Evolutionary conservation across 768 basidiomycete species (phyloP).

Genomic region (Trametes sanguinea): DNA sequence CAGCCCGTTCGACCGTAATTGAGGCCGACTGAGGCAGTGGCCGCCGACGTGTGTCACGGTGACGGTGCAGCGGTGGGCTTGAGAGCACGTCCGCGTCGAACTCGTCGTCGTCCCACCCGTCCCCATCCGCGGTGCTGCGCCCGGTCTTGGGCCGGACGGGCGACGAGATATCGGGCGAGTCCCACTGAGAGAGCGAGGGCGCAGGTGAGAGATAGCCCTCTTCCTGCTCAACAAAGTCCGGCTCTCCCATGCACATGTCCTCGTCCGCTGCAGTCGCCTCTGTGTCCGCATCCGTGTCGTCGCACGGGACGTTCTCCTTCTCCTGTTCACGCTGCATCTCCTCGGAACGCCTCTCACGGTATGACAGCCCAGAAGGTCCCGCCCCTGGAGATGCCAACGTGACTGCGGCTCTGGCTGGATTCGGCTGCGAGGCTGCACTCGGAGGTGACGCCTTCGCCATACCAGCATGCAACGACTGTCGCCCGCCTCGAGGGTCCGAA

Average conservation of each 20-base stretch:
- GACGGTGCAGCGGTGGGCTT: constrained; percentile 40
- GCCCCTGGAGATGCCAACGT: constrained; percentile 32
- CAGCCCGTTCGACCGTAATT: neutral
- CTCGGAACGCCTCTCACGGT: constrained; percentile 7
- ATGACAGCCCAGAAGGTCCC: constrained; percentile 15
- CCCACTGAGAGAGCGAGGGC: constrained; percentile 47
- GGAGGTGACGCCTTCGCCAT: neutral
- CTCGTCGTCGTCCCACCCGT: constrained; percentile 41
- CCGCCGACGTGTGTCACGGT: neutral
- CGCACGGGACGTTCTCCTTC: constrained; percentile 46
- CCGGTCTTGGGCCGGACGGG: constrained; percentile 42
- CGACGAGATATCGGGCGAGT: constrained; percentile 67
- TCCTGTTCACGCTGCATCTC: constrained; percentile 25
- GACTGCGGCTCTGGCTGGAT: constrained; percentile 38
- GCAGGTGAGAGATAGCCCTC: constrained; percentile 83
- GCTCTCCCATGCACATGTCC: constrained; percentile 37
- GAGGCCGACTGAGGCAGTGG: neutral
- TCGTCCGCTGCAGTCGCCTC: constrained; percentile 41
- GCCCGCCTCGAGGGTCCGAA: constrained; percentile 21
- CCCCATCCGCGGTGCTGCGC: constrained; percentile 11
- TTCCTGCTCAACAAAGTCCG: constrained; percentile 63
- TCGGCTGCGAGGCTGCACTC: neutral
- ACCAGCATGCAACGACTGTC: constrained; percentile 1
- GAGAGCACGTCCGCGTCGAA: constrained; percentile 57
- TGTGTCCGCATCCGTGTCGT: constrained; percentile 26